Percentiles rank a stretch among this genome's conserved stretches.
Evolutionary conservation across 306 rosid species (phyloP).

Genomic region (Pueraria montana): DNA sequence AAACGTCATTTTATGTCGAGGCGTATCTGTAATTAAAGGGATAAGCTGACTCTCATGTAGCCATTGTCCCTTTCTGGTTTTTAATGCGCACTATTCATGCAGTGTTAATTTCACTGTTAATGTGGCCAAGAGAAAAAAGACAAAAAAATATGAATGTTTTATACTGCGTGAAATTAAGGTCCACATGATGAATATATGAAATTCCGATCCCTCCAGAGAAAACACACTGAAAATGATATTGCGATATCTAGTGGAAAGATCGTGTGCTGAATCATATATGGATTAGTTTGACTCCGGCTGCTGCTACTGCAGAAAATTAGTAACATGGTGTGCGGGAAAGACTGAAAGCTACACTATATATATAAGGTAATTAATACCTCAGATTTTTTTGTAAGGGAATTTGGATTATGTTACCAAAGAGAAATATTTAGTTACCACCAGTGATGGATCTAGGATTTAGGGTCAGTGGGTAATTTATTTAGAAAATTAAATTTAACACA

Average conservation of each 20-base stretch:
- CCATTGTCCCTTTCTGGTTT: slow-evolving; percentile 41
- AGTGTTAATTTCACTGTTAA: slow-evolving; percentile 22
- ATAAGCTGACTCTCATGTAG: slow-evolving; percentile 40
- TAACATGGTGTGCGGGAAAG: not conserved
- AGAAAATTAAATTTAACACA: no score
- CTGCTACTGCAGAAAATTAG: not conserved
- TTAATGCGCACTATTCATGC: slow-evolving; percentile 20
- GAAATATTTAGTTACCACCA: no score
- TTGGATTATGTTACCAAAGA: no score
- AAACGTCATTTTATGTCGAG: slow-evolving; percentile 11
- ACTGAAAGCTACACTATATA: not conserved
- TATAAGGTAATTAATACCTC: no score
- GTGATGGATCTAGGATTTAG: no score
- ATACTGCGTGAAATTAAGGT: not conserved
- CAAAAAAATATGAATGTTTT: slow-evolving; percentile 38
- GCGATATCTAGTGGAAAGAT: slow-evolving; percentile 12
- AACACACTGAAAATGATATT: slow-evolving; percentile 44
- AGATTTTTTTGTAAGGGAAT: no score
- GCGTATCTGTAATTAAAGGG: slow-evolving; percentile 30
- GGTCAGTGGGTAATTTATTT: no score
- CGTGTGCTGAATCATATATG: not conserved
- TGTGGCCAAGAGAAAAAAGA: slow-evolving; percentile 36
- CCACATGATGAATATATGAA: slow-evolving; percentile 19
- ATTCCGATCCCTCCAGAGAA: slow-evolving; percentile 13
- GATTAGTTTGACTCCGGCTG: not conserved